A percentile compares a stretch with the other conserved stretches of the same genome.
These are phyloP conservation scores for Yamadazyma spencermartinsiae DNA, from an alignment of 1,139 yeast genomes.

Conservation along the genomic window DNA sequence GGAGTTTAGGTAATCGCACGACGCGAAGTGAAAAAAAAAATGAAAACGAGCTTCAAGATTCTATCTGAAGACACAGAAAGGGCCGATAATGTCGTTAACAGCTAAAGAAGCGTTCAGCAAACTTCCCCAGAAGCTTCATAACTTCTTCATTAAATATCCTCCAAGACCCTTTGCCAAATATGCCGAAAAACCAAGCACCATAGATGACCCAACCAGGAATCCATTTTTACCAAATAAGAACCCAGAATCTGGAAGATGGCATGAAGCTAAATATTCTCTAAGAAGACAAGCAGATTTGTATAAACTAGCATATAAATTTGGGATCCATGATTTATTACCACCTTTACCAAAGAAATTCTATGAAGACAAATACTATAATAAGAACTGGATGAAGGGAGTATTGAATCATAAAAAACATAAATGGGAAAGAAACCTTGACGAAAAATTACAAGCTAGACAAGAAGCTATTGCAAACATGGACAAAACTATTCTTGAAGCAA, in stretches of 20 bases:
- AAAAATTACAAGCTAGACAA: conserved; percentile 57
- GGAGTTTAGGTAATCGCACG: background rate
- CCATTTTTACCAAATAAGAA: conserved; percentile 89
- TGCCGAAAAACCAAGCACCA: conserved; percentile 61
- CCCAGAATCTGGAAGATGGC: conserved; percentile 75
- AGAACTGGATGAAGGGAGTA: conserved; percentile 77
- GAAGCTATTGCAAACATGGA: conserved; percentile 77
- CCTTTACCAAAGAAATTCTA: conserved; percentile 73
- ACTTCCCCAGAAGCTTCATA: conserved; percentile 72
- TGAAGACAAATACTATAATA: conserved; percentile 71
- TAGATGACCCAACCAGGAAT: conserved; percentile 70
- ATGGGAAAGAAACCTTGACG: conserved; percentile 71
- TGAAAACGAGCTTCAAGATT: background rate
- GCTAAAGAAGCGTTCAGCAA: conserved; percentile 48
- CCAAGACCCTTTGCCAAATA: conserved; percentile 79
- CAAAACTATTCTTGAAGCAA: conserved; percentile 61
- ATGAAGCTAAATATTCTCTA: conserved; percentile 75
- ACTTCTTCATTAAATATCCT: conserved; percentile 80
- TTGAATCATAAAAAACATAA: conserved; percentile 76
- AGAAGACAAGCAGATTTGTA: conserved; percentile 84
- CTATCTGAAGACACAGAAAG: background rate
- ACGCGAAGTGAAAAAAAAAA: background rate
- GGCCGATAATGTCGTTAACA: conserved; percentile 26
- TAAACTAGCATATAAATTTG: conserved; percentile 81
- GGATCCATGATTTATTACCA: conserved; percentile 79